Conservation (phyloP, 202 grass and related monocot species). For the Digitaria exilis region DNA sequence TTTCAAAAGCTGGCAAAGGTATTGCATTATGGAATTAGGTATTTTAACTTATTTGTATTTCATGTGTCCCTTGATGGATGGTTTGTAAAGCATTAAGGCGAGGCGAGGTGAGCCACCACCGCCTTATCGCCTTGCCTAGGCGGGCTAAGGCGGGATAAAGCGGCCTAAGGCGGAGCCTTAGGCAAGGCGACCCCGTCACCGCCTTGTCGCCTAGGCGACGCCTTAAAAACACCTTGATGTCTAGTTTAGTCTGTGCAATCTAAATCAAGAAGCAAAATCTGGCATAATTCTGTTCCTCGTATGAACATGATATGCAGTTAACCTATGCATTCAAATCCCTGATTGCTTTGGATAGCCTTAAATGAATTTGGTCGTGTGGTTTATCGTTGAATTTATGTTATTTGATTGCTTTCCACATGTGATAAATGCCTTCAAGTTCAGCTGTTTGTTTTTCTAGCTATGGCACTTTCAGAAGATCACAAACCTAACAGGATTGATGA, state of each 20-base stretch:
- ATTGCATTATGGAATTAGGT: constrained; percentile 33
- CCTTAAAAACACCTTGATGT: neutral
- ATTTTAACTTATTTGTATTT: constrained; percentile 4
- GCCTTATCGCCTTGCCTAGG: too few species aligned
- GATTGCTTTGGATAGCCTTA: neutral
- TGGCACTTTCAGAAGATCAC: constrained; percentile 88
- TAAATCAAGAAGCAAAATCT: neutral
- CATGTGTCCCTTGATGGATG: neutral
- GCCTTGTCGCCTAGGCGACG: too few species aligned
- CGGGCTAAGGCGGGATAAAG: too few species aligned
- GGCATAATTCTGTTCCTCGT: neutral
- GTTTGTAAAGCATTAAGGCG: too few species aligned
- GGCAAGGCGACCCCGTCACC: too few species aligned
- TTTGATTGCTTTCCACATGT: neutral
- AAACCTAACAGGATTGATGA: constrained; percentile 93
- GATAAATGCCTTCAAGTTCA: neutral
- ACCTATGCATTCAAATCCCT: neutral
- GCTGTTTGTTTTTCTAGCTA: constrained; percentile 53
- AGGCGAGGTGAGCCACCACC: too few species aligned
- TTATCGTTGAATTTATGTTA: constrained; percentile 22
- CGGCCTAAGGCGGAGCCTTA: too few species aligned
- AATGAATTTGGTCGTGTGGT: neutral
- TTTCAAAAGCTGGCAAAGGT: constrained; percentile 94
- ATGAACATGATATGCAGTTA: constrained; percentile 10
- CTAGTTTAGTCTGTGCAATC: constrained; percentile 17